Conservation (phyloP, 2,329 filamentous ascomycete species). For the Cordyceps militaris region DNA sequence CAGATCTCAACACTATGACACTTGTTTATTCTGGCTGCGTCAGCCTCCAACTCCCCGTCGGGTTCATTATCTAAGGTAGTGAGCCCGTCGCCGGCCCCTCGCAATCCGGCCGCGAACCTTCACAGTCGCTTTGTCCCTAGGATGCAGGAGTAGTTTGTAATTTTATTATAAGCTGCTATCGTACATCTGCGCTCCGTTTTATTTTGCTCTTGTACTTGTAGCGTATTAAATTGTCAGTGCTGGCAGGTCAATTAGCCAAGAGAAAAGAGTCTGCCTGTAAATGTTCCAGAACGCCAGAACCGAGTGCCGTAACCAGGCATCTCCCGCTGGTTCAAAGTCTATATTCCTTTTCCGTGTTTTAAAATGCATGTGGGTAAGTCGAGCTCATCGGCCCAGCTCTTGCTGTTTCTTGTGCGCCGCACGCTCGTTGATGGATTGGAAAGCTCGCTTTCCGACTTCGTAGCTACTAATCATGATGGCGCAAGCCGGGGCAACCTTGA, state of each 20-base stretch:
- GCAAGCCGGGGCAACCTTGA: conserved; percentile 93
- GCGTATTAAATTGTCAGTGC: not conserved
- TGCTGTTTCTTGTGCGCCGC: conserved; percentile 13
- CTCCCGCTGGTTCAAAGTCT: not conserved
- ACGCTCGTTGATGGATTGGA: conserved; percentile 63
- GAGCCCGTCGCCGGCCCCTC: too few relatives aligned
- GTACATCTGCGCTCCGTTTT: conserved; percentile 1
- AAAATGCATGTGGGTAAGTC: not conserved
- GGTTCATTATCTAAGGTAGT: too few relatives aligned
- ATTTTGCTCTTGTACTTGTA: not conserved
- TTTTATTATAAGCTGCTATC: not conserved
- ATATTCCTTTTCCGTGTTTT: not conserved
- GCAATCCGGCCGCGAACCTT: too few relatives aligned
- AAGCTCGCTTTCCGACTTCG: conserved; percentile 88
- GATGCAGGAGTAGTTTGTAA: not conserved
- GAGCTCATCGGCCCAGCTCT: not conserved
- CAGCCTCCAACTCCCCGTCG: not conserved
- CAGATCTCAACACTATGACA: not conserved
- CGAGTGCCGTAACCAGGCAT: not conserved
- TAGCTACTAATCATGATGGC: conserved; percentile 99
- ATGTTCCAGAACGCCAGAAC: conserved; percentile 4
- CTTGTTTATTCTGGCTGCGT: not conserved
- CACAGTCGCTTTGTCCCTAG: not conserved
- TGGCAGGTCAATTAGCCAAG: not conserved
- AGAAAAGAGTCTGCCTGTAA: not conserved